Conservation (phyloP, 2,329 filamentous ascomycete species). For the Sordariomycetes sp. region DNA sequence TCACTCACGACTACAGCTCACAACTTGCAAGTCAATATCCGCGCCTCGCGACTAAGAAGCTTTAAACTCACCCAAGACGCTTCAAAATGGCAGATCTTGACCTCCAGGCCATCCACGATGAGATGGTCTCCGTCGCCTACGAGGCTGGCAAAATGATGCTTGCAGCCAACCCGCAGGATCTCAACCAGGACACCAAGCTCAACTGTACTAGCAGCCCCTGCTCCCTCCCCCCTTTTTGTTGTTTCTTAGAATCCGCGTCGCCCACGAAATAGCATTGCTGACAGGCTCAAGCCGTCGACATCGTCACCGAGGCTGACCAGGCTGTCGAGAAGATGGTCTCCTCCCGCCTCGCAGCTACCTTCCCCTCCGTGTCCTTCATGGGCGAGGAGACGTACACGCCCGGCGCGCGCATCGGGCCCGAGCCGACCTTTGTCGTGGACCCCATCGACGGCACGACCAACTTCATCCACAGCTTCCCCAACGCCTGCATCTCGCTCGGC, state of each 20-base stretch:
- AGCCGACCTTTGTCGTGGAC: conserved; percentile 72
- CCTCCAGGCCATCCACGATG: conserved; percentile 52
- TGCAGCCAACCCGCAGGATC: conserved; percentile 48
- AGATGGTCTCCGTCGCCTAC: conserved; percentile 48
- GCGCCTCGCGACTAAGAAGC: too few species aligned
- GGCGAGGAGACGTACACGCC: conserved; percentile 71
- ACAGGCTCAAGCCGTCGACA: conserved; percentile 46
- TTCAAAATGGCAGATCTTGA: conserved; percentile 44
- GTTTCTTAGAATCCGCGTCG: too few species aligned
- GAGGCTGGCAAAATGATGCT: conserved; percentile 58
- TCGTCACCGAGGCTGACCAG: conserved; percentile 60
- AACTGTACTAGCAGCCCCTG: conserved; percentile 42
- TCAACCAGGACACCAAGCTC: conserved; percentile 51
- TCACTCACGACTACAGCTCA: too few species aligned
- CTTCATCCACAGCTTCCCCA: conserved; percentile 68
- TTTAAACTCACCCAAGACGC: background rate
- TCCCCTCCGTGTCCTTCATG: conserved; percentile 55
- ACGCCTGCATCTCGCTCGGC: conserved; percentile 69
- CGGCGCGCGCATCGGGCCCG: conserved; percentile 50
- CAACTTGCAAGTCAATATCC: too few species aligned
- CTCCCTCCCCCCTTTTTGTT: background rate
- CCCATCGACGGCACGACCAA: conserved; percentile 76
- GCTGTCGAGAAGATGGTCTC: conserved; percentile 56
- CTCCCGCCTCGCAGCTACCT: conserved; percentile 36
- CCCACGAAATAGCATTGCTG: too few species aligned